Evolutionary conservation across 495 filamentous ascomycete genomes (phyloP).

Genomic region (Aspergillus funiculosus): DNA sequence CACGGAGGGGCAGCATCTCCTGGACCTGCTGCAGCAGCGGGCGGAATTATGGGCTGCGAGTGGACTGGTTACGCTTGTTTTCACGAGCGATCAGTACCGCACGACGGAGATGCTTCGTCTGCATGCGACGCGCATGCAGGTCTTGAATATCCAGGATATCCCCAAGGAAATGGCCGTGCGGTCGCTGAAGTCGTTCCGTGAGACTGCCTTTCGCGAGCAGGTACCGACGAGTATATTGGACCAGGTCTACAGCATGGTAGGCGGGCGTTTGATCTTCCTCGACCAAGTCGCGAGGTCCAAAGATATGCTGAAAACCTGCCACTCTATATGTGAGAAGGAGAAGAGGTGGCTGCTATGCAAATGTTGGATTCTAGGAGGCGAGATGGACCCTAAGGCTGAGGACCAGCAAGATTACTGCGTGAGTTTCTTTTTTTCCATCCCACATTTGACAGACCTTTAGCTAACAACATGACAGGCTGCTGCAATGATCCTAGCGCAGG

Average conservation of each 20-base stretch:
- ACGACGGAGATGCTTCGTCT: conserved; percentile 89
- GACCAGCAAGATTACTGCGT: conserved; percentile 94
- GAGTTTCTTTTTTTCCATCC: conserved; percentile 24
- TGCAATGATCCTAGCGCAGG: conserved; percentile 90
- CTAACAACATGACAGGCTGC: conserved; percentile 52
- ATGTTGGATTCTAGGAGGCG: conserved; percentile 83
- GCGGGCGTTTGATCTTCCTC: conserved; percentile 79
- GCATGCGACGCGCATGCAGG: conserved; percentile 84
- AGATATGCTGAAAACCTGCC: conserved; percentile 73
- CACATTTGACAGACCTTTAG: background rate
- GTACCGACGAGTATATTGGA: conserved; percentile 51
- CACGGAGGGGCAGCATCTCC: conserved; percentile 80
- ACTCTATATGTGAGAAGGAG: conserved; percentile 74
- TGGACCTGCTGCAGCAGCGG: conserved; percentile 94
- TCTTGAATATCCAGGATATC: conserved; percentile 75
- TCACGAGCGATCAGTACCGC: conserved; percentile 97
- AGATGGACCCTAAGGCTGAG: conserved; percentile 99
- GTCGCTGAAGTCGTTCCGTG: conserved; percentile 69
- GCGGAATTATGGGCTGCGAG: conserved; percentile 93
- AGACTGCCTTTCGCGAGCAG: conserved; percentile 59
- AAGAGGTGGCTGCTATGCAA: conserved; percentile 93
- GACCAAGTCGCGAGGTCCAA: conserved; percentile 77
- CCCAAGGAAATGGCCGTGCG: conserved; percentile 66
- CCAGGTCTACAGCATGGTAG: conserved; percentile 75
- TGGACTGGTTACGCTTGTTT: conserved; percentile 73